Conservation (phyloP, 2,329 filamentous ascomycete genomes). For the Lecanicillium sp. region DNA sequence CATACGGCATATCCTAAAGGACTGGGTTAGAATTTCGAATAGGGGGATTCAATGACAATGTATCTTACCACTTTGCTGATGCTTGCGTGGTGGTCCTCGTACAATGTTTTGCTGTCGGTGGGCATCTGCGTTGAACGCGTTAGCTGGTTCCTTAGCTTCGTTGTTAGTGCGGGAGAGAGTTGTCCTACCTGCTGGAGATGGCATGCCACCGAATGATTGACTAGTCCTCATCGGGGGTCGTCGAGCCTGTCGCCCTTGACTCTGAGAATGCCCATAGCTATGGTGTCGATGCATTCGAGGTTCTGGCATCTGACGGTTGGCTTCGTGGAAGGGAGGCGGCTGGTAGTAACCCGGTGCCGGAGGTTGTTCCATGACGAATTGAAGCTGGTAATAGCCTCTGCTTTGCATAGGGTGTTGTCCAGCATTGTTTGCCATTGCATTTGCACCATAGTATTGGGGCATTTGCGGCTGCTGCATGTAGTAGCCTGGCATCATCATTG, state of each 20-base stretch:
- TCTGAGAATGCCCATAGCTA: neutral
- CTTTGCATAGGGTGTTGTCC: constrained; percentile 26
- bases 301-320: constrained; percentile 18
- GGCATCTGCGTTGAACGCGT: neutral
- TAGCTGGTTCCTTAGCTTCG: neutral
- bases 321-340: constrained; percentile 26
- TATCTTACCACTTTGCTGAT: constrained; percentile 54
- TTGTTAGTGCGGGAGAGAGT: neutral
- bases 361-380: constrained; percentile 30
- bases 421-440: constrained; percentile 28
- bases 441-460: constrained; percentile 32
- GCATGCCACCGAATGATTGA: neutral
- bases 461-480: neutral
- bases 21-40: constrained; percentile 8
- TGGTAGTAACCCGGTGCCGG: constrained; percentile 36
- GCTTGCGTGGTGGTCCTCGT: constrained; percentile 49
- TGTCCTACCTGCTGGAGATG: neutral
- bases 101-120: constrained; percentile 3
- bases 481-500: too few species aligned
- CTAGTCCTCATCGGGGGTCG: neutral
- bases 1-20: constrained; percentile 75
- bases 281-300: neutral
- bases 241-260: neutral
- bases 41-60: constrained; percentile 6
- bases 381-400: constrained; percentile 25